phyloP scores from a whole-genome alignment of 2,329 filamentous ascomycete species.

The Cladosporium sp. region DNA sequence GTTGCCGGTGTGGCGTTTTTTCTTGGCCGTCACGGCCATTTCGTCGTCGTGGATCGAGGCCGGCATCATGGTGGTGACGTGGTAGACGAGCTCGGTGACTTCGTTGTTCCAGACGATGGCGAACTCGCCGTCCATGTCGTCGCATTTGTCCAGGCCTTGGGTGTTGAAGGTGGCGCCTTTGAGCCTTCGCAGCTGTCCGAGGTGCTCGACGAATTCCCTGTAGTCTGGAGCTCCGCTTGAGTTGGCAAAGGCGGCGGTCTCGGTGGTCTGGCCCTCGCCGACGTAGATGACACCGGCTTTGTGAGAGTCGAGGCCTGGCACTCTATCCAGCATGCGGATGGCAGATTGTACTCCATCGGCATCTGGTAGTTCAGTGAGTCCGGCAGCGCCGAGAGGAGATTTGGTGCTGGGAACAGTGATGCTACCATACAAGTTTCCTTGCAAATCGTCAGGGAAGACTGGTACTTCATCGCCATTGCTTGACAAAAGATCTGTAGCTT shows the following conservation, averaged over 20 bases:
- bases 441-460: constrained; percentile 34
- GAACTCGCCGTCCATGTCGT: constrained; percentile 80
- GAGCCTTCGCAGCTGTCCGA: constrained; percentile 80
- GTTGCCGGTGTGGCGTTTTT: constrained; percentile 95
- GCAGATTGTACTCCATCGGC: constrained; percentile 68
- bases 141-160: constrained; percentile 79
- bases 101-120: constrained; percentile 94
- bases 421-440: constrained; percentile 34
- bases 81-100: constrained; percentile 93
- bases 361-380: constrained; percentile 67
- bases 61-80: constrained; percentile 97
- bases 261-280: constrained; percentile 78
- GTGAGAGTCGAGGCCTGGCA: constrained; percentile 88
- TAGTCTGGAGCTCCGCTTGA: constrained; percentile 85
- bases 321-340: constrained; percentile 80
- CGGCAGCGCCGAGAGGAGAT: constrained; percentile 33
- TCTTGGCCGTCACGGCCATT: constrained; percentile 57
- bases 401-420: constrained; percentile 54
- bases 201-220: constrained; percentile 75
- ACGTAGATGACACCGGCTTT: constrained; percentile 95
- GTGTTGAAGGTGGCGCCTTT: constrained; percentile 88
- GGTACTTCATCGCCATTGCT: constrained; percentile 27
- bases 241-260: constrained; percentile 84
- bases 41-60: constrained; percentile 74
- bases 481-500: not conserved